Percentiles rank a stretch among this genome's conserved stretches.
Conservation (phyloP, 441 rosid genomes). For the Croton setiger region DNA sequence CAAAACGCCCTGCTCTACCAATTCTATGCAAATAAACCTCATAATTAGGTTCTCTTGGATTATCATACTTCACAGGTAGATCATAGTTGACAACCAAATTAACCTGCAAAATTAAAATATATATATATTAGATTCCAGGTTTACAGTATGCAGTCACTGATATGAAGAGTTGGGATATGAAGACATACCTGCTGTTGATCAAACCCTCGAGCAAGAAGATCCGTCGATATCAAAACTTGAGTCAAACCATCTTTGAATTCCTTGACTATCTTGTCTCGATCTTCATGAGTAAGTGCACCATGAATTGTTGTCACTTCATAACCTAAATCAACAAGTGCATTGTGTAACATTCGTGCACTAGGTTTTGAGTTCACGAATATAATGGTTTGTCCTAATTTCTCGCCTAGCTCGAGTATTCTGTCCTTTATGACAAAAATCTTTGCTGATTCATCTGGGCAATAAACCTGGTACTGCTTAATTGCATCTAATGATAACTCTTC, state of each 20-base stretch:
- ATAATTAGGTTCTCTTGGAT: constrained; percentile 64
- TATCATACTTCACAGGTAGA: constrained; percentile 60
- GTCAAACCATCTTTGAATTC: constrained; percentile 94
- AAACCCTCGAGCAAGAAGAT: constrained; percentile 90
- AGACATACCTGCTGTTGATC: constrained; percentile 79
- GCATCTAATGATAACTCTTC: constrained; percentile 84
- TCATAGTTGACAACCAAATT: constrained; percentile 87
- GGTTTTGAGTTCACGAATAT: constrained; percentile 66
- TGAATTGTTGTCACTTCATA: constrained; percentile 84
- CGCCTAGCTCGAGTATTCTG: constrained; percentile 81
- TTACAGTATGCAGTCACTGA: background rate
- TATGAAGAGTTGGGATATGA: background rate
- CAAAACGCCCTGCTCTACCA: constrained; percentile 98
- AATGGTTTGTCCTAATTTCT: constrained; percentile 82
- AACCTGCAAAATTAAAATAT: constrained; percentile 39
- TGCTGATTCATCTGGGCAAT: constrained; percentile 63
- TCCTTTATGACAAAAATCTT: constrained; percentile 76
- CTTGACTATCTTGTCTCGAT: constrained; percentile 77
- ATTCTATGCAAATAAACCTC: constrained; percentile 96
- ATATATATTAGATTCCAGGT: background rate
- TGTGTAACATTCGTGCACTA: constrained; percentile 59
- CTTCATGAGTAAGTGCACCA: constrained; percentile 58
- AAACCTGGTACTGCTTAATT: constrained; percentile 89
- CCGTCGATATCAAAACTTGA: constrained; percentile 87
- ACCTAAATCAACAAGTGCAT: constrained; percentile 61